These are phyloP conservation scores for Oryza brachyantha DNA, from an alignment of 176 grass and related monocot species.

Conservation along the genomic window DNA sequence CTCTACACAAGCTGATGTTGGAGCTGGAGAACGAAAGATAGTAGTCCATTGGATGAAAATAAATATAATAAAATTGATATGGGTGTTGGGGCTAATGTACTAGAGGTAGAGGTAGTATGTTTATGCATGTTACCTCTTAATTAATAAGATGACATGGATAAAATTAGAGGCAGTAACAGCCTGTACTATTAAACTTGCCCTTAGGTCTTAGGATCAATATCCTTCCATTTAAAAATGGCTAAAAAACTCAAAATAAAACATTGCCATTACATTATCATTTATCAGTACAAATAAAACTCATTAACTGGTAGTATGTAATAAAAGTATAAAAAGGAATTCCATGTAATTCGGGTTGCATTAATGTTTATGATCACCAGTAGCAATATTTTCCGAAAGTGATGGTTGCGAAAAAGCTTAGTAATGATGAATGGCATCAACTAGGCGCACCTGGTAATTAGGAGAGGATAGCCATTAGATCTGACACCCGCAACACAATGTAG, in stretches of 20 bases:
- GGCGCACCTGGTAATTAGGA: constrained; percentile 27
- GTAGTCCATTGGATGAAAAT: too few species aligned
- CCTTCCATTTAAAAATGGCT: background rate
- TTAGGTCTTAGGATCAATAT: too few species aligned
- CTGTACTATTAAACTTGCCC: too few species aligned
- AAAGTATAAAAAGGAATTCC: background rate
- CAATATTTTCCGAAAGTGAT: background rate
- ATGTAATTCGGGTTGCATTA: too few species aligned
- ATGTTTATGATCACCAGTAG: background rate
- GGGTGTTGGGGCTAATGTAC: too few species aligned
- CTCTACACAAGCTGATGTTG: too few species aligned
- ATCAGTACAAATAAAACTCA: background rate
- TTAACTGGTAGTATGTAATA: background rate
- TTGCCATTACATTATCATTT: background rate
- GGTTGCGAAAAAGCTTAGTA: background rate
- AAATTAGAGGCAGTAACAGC: too few species aligned
- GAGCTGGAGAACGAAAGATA: too few species aligned
- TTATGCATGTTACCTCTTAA: too few species aligned
- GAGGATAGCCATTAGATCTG: constrained; percentile 77
- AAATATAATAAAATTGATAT: too few species aligned
- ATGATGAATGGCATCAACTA: background rate
- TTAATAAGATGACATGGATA: too few species aligned
- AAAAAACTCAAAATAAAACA: background rate
- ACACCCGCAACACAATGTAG: constrained; percentile 57
- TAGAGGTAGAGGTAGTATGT: too few species aligned